Evolutionary conservation across 2,329 filamentous ascomycete genomes (phyloP).

Genomic region (Sphaerulina populicola): DNA sequence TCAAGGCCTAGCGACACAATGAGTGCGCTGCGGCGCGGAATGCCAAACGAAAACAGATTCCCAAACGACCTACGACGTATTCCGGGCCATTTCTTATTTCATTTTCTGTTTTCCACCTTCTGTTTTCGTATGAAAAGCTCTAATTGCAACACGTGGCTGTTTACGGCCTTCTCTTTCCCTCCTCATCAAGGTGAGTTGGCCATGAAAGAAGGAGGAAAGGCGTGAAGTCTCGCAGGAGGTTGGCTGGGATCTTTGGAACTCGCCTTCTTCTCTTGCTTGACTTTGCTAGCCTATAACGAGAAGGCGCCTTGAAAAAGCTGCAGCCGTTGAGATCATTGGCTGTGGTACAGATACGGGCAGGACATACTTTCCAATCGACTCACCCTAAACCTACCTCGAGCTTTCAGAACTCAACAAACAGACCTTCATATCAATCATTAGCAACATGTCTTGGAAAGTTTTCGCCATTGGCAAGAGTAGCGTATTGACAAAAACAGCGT

Average conservation of each 20-base stretch:
- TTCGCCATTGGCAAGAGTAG: too few species aligned
- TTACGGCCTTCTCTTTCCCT: conserved; percentile 29
- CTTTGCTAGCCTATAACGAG: conserved; percentile 26
- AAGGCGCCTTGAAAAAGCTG: conserved; percentile 54
- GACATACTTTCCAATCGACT: conserved; percentile 36
- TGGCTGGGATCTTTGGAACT: conserved; percentile 34
- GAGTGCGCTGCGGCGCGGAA: conserved; percentile 8
- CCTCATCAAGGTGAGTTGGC: conserved; percentile 17
- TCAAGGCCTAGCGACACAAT: conserved; percentile 7
- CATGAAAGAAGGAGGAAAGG: conserved; percentile 32
- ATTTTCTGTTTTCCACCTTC: background rate
- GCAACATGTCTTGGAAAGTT: too few species aligned
- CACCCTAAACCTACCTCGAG: background rate
- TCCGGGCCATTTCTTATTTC: too few species aligned
- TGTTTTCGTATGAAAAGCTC: background rate
- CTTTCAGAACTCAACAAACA: conserved; percentile 10
- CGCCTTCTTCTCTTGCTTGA: conserved; percentile 22
- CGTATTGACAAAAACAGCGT: too few species aligned
- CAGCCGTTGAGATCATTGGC: conserved; percentile 49
- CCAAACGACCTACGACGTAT: background rate
- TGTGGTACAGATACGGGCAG: conserved; percentile 62
- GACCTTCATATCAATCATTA: background rate
- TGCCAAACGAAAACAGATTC: conserved; percentile 2
- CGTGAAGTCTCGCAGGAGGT: conserved; percentile 17
- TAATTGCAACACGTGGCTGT: conserved; percentile 15